Evolutionary conservation across 2,329 filamentous ascomycete species (phyloP), one percentile per base, ranked within the genome.

Genomic region (Colletotrichum chlorophyti): DNA sequence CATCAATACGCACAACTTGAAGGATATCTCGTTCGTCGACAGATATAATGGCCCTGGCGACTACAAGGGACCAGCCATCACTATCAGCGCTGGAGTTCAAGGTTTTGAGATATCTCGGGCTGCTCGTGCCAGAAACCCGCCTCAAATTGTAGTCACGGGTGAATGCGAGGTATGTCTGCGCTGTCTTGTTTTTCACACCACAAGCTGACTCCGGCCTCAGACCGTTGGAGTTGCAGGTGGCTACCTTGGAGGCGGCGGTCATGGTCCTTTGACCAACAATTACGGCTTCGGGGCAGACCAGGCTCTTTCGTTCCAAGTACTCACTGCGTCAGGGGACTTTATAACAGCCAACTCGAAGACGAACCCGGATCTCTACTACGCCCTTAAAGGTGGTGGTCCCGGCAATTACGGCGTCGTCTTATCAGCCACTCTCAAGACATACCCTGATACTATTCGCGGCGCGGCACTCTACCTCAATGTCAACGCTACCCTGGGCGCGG

Each of bases 151-250:
- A 6, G 73, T 87, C 2, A 81, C 77, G 0, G 84, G 84, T 4
- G 80, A 84, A 58, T 85, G 82, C 63, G 73, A 80, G 34, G 58
- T 60, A 52, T 1, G 49, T 19, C 3, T 11, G 11, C 5, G 24
- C 3, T 1, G 5, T 10, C 2, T 19, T 14, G 4, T 15, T 17
- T 46, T 0, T 19, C 6, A 14, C 2, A 27, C 9, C 21, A 12
- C n/a, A 4, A 32, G 2, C 7, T 37, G 14, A 40, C 14, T 8
- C n/a, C 6, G 1, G 2, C 2, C 65, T 73, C 6, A 72, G 10
- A 78, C 81, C 1, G 84, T 88, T 2, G 85, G 85, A 6, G 66
- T 86, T 12, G 79, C 83, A 1, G 86, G 86, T n/a, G 86, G 85
- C 2, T 86, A 84, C 58, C 78, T 78, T 1, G 82, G 85, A 68